Conservation (phyloP, 768 basidiomycete species). For the Scleroderma bovista region DNA sequence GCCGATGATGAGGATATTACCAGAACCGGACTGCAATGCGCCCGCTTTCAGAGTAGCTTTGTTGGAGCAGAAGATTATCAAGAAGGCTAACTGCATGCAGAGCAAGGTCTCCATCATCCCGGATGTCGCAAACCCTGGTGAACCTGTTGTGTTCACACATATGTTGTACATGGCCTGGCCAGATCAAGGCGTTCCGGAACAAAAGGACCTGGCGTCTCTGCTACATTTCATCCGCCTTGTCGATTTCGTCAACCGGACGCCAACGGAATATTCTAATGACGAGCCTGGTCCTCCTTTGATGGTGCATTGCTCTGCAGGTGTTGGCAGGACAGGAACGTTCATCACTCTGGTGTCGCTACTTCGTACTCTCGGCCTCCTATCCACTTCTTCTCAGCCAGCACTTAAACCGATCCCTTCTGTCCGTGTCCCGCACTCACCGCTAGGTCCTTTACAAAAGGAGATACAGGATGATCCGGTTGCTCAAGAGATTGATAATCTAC, state of each 20-base stretch:
- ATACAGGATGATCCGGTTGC: slow-evolving; percentile 53
- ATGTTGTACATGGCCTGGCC: slow-evolving; percentile 77
- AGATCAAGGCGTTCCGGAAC: slow-evolving; percentile 74
- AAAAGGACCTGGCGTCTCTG: slow-evolving; percentile 53
- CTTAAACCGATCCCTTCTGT: slow-evolving; percentile 18
- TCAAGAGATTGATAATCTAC: slow-evolving; percentile 68
- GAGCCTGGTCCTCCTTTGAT: slow-evolving; percentile 74
- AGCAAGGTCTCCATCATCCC: slow-evolving; percentile 55
- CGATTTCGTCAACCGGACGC: slow-evolving; percentile 52
- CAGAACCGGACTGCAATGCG: slow-evolving; percentile 38
- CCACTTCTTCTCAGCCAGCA: slow-evolving; percentile 19
- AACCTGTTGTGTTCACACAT: slow-evolving; percentile 57
- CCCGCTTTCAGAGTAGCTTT: slow-evolving; percentile 57
- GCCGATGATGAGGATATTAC: slow-evolving; percentile 39
- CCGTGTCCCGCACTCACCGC: slow-evolving; percentile 40
- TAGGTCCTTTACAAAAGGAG: slow-evolving; percentile 51
- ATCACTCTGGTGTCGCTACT: slow-evolving; percentile 76
- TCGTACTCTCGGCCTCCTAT: slow-evolving; percentile 49
- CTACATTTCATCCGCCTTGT: slow-evolving; percentile 61
- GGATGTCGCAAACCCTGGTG: slow-evolving; percentile 22
- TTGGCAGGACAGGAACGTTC: slow-evolving; percentile 84
- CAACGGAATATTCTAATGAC: slow-evolving; percentile 14
- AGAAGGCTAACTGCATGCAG: slow-evolving; percentile 54
- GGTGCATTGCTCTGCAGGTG: slow-evolving; percentile 81
- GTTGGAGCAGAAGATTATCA: slow-evolving; percentile 36